phyloP scores from a whole-genome alignment of 192 early-diverging fungal genomes.

The Helicostylum pulchrum region DNA sequence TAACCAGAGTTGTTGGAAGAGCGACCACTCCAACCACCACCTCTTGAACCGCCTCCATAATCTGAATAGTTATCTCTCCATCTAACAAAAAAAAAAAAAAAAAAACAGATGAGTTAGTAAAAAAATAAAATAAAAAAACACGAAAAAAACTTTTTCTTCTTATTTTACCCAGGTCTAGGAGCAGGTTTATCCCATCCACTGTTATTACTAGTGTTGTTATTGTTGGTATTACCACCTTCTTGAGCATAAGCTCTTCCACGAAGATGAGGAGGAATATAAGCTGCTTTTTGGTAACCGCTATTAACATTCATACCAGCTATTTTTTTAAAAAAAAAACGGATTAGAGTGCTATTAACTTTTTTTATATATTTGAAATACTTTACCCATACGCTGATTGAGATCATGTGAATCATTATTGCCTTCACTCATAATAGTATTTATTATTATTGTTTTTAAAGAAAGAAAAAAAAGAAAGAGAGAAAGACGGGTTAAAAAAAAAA shows the following conservation, averaged over 20 bases:
- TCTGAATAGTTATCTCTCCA: conserved; percentile 15
- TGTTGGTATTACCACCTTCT: conserved; percentile 27
- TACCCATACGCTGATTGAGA: conserved; percentile 16
- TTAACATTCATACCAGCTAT: conserved; percentile 70
- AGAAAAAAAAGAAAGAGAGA: neutral
- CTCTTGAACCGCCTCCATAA: conserved; percentile 13
- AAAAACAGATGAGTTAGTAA: neutral
- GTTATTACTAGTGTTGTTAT: conserved; percentile 20
- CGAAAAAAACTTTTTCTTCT: neutral
- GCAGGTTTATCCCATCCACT: conserved; percentile 32
- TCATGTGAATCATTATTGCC: neutral
- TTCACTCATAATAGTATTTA: conserved; percentile 13
- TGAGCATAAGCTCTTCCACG: conserved; percentile 31
- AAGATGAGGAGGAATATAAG: conserved; percentile 69
- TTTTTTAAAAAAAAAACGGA: conserved; percentile 8
- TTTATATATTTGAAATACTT: neutral
- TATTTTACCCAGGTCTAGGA: conserved; percentile 6
- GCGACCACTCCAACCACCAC: neutral
- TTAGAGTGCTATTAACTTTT: neutral
- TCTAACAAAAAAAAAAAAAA: neutral
- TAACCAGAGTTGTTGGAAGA: conserved; percentile 16
- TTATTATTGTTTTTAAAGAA: neutral
- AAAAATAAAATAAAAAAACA: neutral
- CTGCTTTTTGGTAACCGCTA: conserved; percentile 25
- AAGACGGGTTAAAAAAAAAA: neutral